A percentile compares a stretch with the other conserved stretches of the same genome.
phyloP scores from a whole-genome alignment of 1,284 basidiomycete species.

The Ceratobasidium sp. region DNA sequence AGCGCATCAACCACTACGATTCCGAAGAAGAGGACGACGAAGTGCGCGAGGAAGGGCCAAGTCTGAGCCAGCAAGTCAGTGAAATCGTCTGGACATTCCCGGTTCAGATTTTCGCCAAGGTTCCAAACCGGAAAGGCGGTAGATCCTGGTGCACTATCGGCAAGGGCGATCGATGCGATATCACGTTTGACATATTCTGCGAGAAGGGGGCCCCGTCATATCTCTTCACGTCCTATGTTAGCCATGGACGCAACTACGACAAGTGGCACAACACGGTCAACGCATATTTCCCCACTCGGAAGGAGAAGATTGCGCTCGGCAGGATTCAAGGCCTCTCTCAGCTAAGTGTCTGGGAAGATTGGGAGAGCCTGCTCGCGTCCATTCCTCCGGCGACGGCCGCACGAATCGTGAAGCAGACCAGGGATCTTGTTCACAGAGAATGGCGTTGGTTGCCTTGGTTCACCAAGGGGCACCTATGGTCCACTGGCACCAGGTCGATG shows the following conservation, averaged over 20 bases:
- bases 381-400: neutral
- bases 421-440: neutral
- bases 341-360: neutral
- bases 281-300: neutral
- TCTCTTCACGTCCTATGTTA: neutral
- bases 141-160: neutral
- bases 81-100: neutral
- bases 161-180: neutral
- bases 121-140: neutral
- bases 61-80: neutral
- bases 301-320: neutral
- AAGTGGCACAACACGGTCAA: neutral
- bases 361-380: neutral
- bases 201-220: neutral
- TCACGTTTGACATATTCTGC: neutral
- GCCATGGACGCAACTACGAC: neutral
- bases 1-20: neutral
- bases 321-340: slow-evolving; percentile 2
- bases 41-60: neutral
- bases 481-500: neutral
- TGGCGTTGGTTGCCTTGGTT: neutral
- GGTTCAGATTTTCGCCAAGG: neutral
- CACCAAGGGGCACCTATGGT: neutral
- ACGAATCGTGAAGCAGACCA: neutral
- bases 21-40: slow-evolving; percentile 6